Evolutionary conservation across 2,329 filamentous ascomycete species (phyloP), one percentile per base, ranked within the genome.

Genomic region (Thielaviopsis musarum): DNA sequence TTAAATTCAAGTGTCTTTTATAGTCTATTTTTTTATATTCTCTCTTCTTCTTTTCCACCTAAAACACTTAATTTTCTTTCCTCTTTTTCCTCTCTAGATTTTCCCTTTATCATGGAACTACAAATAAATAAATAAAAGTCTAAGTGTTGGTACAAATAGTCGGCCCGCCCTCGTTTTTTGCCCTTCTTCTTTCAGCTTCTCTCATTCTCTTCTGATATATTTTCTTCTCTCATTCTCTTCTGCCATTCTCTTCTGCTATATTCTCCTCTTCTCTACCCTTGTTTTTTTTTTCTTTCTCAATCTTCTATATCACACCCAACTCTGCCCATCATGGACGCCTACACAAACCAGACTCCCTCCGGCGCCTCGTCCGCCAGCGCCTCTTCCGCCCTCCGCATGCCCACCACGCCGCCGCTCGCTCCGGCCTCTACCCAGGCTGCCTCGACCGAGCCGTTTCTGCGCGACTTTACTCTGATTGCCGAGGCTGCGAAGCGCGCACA

Each of bases 401-500:
- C 65, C 69, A 63, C 69, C 61, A 58, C 54, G 59, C 64, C 66
- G 61, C 63, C 65, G 24, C 48, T 52, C 5, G 64, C 58, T 54
- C 48, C 62, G 64, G 51, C 62, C 64, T 54, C 66, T 64, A 52
- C 51, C n/a, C 56, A 21, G 51, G 56, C 45, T 22, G 49, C 53
- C 6, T 62, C 62, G n/a, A 76, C 77, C 57, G 78, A 81, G 58
- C 64, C 72, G 28, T 90, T 90, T 68, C 77, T 95, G 62, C 82
- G 84, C 66, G 85, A 95, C 70, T 88, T 91, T 67, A 91, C 81
- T 61, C 80, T 96, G 30, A 80, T 96, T 51, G 91, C 91, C 41
- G 91, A 97, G 75, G 91, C 91, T 1, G 91, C 90, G 52, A 95
- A 95, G 73, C 79, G 91, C 51, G 91, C 91, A 10, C 89, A 96